Conservation (phyloP, 768 basidiomycete genomes). For the Boletus reticuloceps region DNA sequence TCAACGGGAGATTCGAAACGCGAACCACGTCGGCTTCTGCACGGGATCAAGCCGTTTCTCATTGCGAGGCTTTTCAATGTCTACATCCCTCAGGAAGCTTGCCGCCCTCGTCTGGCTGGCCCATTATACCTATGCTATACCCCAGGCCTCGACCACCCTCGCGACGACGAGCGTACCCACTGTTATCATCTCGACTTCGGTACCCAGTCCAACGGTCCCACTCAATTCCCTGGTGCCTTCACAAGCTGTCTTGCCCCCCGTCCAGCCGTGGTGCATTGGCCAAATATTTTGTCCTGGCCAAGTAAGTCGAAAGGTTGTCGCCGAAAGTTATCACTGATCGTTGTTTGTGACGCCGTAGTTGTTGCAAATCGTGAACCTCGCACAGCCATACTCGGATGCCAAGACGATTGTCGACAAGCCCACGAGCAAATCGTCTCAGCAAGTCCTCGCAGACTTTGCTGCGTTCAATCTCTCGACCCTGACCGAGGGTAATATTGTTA, state of each 20-base stretch:
- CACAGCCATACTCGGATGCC: conserved; percentile 69
- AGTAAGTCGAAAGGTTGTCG: conserved; percentile 39
- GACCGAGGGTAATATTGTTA: conserved; percentile 63
- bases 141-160: conserved; percentile 9
- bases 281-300: conserved; percentile 80
- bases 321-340: not conserved
- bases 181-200: conserved; percentile 54
- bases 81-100: conserved; percentile 12
- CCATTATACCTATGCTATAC: conserved; percentile 13
- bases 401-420: conserved; percentile 93
- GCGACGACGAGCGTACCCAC: conserved; percentile 27
- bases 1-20: no score
- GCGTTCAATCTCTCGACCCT: conserved; percentile 35
- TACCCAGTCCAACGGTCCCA: conserved; percentile 61
- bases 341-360: conserved; percentile 40
- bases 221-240: conserved; percentile 56
- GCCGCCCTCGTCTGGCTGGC: conserved; percentile 14
- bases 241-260: conserved; percentile 61
- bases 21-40: no score
- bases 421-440: conserved; percentile 61
- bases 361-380: conserved; percentile 84
- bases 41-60: not conserved
- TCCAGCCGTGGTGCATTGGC: conserved; percentile 73
- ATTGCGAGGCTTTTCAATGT: conserved; percentile 28
- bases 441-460: conserved; percentile 68